phyloP scores from a whole-genome alignment of 805 yeast genomes.

The Suhomyces vadensis region DNA sequence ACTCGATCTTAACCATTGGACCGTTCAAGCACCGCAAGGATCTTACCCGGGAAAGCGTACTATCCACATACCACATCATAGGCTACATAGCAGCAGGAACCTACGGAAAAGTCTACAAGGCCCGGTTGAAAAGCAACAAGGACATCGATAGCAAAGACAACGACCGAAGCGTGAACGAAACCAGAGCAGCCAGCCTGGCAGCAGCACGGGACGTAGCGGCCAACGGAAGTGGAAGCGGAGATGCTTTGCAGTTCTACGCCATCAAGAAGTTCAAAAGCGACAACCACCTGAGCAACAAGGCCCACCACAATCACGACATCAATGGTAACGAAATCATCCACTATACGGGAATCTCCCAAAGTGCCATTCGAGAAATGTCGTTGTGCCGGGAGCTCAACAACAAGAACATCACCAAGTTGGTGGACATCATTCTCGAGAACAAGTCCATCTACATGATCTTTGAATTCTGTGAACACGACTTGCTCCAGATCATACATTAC shows the following conservation, averaged over 20 bases:
- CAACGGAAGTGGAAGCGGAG: slow-evolving; percentile 4
- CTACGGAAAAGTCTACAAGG: slow-evolving; percentile 93
- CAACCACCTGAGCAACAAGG: slow-evolving; percentile 36
- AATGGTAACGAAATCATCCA: slow-evolving; percentile 85
- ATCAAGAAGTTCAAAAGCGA: slow-evolving; percentile 96
- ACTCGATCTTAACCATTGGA: slow-evolving; percentile 40
- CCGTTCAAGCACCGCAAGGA: slow-evolving; percentile 58
- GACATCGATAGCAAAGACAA: slow-evolving; percentile 8
- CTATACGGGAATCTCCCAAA: slow-evolving; percentile 93
- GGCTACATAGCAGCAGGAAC: slow-evolving; percentile 99
- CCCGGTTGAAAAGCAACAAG: slow-evolving; percentile 48
- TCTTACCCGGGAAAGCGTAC: slow-evolving; percentile 63
- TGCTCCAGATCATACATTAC: slow-evolving; percentile 88
- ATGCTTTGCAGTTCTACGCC: slow-evolving; percentile 54
- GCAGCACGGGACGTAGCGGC: slow-evolving; percentile 6
- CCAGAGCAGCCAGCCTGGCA: not conserved
- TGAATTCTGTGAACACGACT: slow-evolving; percentile 95
- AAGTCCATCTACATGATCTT: slow-evolving; percentile 92
- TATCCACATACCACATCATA: slow-evolving; percentile 81
- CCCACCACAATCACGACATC: slow-evolving; percentile 37
- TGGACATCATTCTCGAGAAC: slow-evolving; percentile 82
- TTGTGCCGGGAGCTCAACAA: slow-evolving; percentile 85
- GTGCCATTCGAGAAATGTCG: slow-evolving; percentile 96
- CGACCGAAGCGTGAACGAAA: not conserved
- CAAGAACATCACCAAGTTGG: slow-evolving; percentile 73